Base-by-base conservation (phyloP, 371 early-diverging fungal genomes). In the Sporodiniella umbellata region DNA sequence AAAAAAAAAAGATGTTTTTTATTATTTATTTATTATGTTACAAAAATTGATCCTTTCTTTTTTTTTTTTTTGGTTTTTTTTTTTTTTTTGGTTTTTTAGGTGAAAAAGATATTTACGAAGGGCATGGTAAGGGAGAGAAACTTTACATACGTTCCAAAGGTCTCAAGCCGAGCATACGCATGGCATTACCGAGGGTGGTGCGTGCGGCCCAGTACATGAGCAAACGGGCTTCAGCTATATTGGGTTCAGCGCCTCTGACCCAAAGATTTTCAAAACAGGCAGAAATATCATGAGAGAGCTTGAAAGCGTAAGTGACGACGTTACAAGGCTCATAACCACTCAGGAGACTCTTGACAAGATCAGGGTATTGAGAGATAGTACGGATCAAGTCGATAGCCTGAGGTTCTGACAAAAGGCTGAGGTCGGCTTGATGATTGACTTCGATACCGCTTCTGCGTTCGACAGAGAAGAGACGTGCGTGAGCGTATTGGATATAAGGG, bases 401-500 rank as follows among this genome's bases (percentile, higher is more conserved):
- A 15, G 85, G 80, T 59, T 92, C 92, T 14, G 82, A 82, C 43
- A 98, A 70, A 8, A 86, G 67, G 15, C 72, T 70, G 53, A 84
- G 51, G 53, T 90, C 81, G 3, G 81, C 86, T 22, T 83, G 67
- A 28, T 72, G 74, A 65, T 81, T 84, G 45, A 88, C 63, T 33
- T 60, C 39, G 42, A 78, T 67, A 45, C 74, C 78, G 21, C 83
- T 73, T 66, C 81, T 88, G 64, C 97, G 95, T 74, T 93, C 92
- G 44, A 99, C 87, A 48, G 97, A 96, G 75, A 90, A 88, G 25
- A 97, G 79, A 67, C 99, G 95, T 33, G 97, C 90, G 73, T 97
- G 94, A 30, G 98, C 93, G 66, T 91, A 99, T 81, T 99, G 99
- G 17, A 99, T 81, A 75, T 99, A 99, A 37, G 99, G 98, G 14